Evolutionary conservation across 306 rosid species (phyloP).

Genomic region (Prunus campanulata): DNA sequence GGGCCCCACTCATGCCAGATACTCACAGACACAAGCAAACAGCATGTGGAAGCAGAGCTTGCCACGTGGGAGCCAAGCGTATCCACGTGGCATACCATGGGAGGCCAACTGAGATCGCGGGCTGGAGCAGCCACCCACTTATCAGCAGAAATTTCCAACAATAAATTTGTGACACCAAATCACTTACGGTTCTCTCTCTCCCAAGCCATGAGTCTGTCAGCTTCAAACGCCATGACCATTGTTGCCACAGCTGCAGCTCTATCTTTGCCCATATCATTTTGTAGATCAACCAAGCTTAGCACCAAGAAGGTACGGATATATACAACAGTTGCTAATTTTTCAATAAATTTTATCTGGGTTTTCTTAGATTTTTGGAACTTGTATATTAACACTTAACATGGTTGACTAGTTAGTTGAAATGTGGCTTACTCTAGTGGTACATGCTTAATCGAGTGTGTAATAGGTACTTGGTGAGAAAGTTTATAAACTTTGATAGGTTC

Average conservation of each 20-base stretch:
- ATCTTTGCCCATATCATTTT: slow-evolving; percentile 50
- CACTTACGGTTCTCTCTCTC: slow-evolving; percentile 21
- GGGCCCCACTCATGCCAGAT: slow-evolving; percentile 37
- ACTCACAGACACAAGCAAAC: background rate
- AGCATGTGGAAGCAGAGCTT: slow-evolving; percentile 51
- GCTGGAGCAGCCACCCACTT: slow-evolving; percentile 69
- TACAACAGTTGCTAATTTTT: background rate
- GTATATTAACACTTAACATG: background rate
- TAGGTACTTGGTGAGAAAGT: background rate
- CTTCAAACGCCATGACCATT: slow-evolving; percentile 63
- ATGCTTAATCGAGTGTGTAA: background rate
- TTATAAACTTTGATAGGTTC: background rate
- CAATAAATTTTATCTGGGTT: background rate
- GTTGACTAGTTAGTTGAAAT: slow-evolving; percentile 2
- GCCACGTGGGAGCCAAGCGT: slow-evolving; percentile 40
- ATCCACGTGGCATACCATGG: slow-evolving; percentile 65
- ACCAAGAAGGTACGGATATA: slow-evolving; percentile 47
- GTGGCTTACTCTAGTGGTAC: background rate
- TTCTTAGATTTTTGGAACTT: background rate
- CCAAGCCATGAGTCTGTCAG: slow-evolving; percentile 17
- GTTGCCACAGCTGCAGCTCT: slow-evolving; percentile 80
- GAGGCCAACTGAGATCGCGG: slow-evolving; percentile 73
- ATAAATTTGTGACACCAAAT: slow-evolving; percentile 15
- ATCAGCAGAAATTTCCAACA: slow-evolving; percentile 42
- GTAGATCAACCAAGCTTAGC: slow-evolving; percentile 54